phyloP scores from a whole-genome alignment of 139 green algal species.

The Chlamydomonas eustigma region DNA sequence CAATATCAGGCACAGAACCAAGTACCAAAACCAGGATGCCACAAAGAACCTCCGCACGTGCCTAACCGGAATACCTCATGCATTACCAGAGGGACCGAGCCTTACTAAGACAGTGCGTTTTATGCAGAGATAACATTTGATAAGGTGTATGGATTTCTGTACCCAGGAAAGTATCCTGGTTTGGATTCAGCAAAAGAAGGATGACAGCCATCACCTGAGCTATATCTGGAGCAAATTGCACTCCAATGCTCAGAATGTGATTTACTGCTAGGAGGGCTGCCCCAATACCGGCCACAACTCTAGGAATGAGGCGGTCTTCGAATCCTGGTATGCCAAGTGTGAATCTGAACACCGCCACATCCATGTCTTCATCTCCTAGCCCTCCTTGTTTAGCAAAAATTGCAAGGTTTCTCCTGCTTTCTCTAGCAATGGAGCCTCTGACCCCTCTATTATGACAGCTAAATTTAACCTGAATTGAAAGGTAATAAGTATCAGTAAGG shows the following conservation, averaged over 20 bases:
- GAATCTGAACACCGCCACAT: slow-evolving; percentile 87
- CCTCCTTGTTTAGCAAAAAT: slow-evolving; percentile 9
- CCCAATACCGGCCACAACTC: slow-evolving; percentile 60
- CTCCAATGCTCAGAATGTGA: slow-evolving; percentile 39
- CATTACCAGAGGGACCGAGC: too few relatives aligned
- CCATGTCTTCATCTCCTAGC: slow-evolving; percentile 52
- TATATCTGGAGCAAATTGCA: neutral
- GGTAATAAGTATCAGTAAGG: too few relatives aligned
- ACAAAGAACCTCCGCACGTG: slow-evolving; percentile 62
- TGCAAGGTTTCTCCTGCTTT: too few relatives aligned
- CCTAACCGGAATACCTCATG: slow-evolving; percentile 35
- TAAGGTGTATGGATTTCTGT: too few relatives aligned
- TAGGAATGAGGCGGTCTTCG: slow-evolving; percentile 74
- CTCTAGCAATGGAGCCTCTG: too few relatives aligned
- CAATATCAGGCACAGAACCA: slow-evolving; percentile 60
- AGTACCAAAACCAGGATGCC: slow-evolving; percentile 54
- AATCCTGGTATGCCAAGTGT: slow-evolving; percentile 86
- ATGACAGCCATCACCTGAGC: slow-evolving; percentile 2
- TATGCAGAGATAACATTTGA: too few relatives aligned
- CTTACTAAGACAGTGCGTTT: too few relatives aligned
- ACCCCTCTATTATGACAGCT: too few relatives aligned
- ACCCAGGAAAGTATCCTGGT: too few relatives aligned
- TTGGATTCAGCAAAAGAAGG: too few relatives aligned
- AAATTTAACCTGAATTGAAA: too few relatives aligned
- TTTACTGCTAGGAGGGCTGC: slow-evolving; percentile 64